phyloP scores from a whole-genome alignment of 2,329 filamentous ascomycete genomes.

The Fusarium tuaranense region DNA sequence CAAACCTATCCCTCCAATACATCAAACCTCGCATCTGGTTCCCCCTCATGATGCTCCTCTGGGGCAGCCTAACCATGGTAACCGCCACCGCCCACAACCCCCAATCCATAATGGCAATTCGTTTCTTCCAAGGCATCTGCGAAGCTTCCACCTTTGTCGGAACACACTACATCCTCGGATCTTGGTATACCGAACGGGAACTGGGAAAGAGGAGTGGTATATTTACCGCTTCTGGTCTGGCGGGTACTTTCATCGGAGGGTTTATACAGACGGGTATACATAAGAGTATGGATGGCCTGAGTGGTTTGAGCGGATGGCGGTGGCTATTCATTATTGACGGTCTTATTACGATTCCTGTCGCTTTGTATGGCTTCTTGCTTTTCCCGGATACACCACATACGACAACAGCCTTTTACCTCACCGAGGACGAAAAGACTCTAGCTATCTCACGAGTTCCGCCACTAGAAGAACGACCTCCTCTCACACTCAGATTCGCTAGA shows the following conservation, averaged over 20 bases:
- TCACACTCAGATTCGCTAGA: conserved; percentile 63
- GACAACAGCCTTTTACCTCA: conserved; percentile 57
- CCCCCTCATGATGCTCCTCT: conserved; percentile 71
- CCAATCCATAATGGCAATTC: conserved; percentile 53
- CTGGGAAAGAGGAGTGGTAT: conserved; percentile 73
- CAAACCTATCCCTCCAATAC: conserved; percentile 72
- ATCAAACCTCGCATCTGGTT: conserved; percentile 73
- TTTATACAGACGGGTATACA: conserved; percentile 74
- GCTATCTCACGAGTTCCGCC: conserved; percentile 57
- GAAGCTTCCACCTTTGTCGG: conserved; percentile 56
- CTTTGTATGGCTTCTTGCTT: conserved; percentile 50
- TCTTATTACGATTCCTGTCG: conserved; percentile 54
- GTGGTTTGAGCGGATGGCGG: conserved; percentile 72
- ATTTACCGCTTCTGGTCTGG: conserved; percentile 70
- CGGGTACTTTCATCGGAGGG: conserved; percentile 64
- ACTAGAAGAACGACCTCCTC: conserved; percentile 54
- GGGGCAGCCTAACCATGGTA: conserved; percentile 73
- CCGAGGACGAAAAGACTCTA: conserved; percentile 58
- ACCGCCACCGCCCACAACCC: conserved; percentile 54
- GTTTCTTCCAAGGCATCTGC: conserved; percentile 54
- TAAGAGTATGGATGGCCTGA: conserved; percentile 52
- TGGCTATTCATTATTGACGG: conserved; percentile 81
- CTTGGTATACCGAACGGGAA: conserved; percentile 71
- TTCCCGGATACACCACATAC: conserved; percentile 60
- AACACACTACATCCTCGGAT: conserved; percentile 57